Percentiles rank a stretch among this genome's conserved stretches.
These are phyloP conservation scores for Macadamia integrifolia DNA, from an alignment of 164 flowering plant genomes.

Conservation along the genomic window DNA sequence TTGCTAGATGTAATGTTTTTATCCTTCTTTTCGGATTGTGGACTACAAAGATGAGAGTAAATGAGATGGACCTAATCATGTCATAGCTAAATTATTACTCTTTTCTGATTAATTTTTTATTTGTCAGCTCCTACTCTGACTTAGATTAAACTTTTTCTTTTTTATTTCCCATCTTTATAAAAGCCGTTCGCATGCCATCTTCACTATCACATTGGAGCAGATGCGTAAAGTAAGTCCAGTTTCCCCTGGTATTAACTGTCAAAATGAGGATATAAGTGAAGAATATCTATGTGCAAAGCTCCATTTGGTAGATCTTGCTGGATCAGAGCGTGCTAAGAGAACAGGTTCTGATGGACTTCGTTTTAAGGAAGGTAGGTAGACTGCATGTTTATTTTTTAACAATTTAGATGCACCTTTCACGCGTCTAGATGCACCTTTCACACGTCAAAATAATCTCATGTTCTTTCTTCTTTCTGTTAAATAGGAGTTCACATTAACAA, in stretches of 20 bases:
- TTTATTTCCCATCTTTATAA: slow-evolving; percentile 15
- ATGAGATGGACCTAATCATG: background rate
- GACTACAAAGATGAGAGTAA: background rate
- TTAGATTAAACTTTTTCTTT: slow-evolving; percentile 8
- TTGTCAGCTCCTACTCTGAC: background rate
- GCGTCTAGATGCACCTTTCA: background rate
- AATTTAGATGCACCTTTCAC: background rate
- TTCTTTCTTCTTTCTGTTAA: background rate
- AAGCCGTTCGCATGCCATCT: slow-evolving; percentile 98
- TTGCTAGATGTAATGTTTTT: background rate
- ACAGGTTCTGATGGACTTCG: slow-evolving; percentile 99
- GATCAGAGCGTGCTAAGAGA: slow-evolving; percentile 97
- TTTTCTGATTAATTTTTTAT: background rate
- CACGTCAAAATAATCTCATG: background rate
- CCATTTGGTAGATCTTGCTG: slow-evolving; percentile 99
- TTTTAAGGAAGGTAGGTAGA: slow-evolving; percentile 81
- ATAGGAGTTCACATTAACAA: slow-evolving; percentile 96
- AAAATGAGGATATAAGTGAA: slow-evolving; percentile 53
- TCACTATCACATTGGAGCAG: slow-evolving; percentile 97
- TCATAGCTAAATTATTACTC: background rate
- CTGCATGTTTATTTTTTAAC: slow-evolving; percentile 1
- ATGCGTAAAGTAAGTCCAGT: slow-evolving; percentile 53
- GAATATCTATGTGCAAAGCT: slow-evolving; percentile 92
- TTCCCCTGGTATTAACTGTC: slow-evolving; percentile 32
- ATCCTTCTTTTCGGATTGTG: background rate